Evolutionary conservation across 1,284 basidiomycete genomes (phyloP).

Genomic region (Naganishia liquefaciens): DNA sequence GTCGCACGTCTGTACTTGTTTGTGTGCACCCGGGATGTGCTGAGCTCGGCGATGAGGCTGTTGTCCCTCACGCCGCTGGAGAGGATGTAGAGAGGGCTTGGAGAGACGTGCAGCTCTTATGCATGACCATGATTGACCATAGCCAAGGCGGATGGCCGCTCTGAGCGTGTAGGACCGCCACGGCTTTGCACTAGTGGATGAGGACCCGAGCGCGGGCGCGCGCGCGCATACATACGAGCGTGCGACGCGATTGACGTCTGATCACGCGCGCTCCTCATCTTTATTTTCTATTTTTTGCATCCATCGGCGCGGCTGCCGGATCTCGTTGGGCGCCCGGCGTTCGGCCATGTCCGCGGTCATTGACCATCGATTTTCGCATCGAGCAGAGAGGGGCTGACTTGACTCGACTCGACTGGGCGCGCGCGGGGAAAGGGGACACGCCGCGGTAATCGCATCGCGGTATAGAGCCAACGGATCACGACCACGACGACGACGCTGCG

Average conservation of each 20-base stretch:
- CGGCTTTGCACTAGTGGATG: too few species aligned
- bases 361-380: conserved; percentile 10
- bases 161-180: too few species aligned
- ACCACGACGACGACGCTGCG: too few species aligned
- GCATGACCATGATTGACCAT: too few species aligned
- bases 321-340: neutral
- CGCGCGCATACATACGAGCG: too few species aligned
- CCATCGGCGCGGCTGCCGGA: conserved; percentile 3
- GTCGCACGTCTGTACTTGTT: conserved; percentile 89
- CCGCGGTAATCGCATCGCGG: too few species aligned
- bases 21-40: conserved; percentile 81
- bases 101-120: neutral
- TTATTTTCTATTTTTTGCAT: neutral
- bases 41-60: conserved; percentile 81
- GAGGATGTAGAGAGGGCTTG: conserved; percentile 72
- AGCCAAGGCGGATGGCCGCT: too few species aligned
- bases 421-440: too few species aligned
- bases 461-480: too few species aligned
- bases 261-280: too few species aligned
- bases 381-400: neutral
- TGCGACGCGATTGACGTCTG: conserved; percentile 1
- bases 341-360: conserved; percentile 3
- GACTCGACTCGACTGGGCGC: too few species aligned
- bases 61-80: conserved; percentile 86
- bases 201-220: too few species aligned